Percentiles rank a stretch among this genome's conserved stretches.
These are phyloP conservation scores for Torulaspora globosa DNA, from an alignment of 1,139 yeast genomes.

Conservation along the genomic window DNA sequence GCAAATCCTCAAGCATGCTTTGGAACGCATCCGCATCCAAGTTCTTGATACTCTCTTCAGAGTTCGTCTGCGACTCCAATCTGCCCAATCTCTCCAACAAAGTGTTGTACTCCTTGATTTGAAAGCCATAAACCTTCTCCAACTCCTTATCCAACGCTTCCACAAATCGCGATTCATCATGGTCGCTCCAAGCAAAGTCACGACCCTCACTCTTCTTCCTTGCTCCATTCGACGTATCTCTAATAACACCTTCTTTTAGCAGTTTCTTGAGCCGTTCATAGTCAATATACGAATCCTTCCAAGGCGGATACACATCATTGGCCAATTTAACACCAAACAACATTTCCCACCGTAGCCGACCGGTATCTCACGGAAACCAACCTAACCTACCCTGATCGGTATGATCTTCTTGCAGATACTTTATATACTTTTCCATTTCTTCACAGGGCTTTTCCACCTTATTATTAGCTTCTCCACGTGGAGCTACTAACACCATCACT, in stretches of 20 bases:
- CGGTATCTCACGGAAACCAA: too few relatives aligned
- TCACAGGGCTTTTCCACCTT: neutral
- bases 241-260: conserved; percentile 71
- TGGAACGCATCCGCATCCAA: conserved; percentile 45
- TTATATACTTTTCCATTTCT: conserved; percentile 5
- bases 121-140: conserved; percentile 91
- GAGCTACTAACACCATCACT: neutral
- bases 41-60: conserved; percentile 31
- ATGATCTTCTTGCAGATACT: neutral
- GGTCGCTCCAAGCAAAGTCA: conserved; percentile 56
- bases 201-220: conserved; percentile 27
- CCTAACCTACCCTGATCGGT: neutral
- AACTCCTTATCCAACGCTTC: conserved; percentile 75
- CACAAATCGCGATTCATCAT: conserved; percentile 81
- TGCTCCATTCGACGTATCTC: conserved; percentile 35
- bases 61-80: conserved; percentile 49
- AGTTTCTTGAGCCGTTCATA: conserved; percentile 77
- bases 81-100: conserved; percentile 60
- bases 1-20: conserved; percentile 62
- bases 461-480: conserved; percentile 4
- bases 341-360: conserved; percentile 43
- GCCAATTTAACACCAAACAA: conserved; percentile 80
- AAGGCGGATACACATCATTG: conserved; percentile 78
- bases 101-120: conserved; percentile 63
- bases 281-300: conserved; percentile 79